phyloP scores from a whole-genome alignment of 2,329 filamentous ascomycete species.

The Dothistroma septosporum region DNA sequence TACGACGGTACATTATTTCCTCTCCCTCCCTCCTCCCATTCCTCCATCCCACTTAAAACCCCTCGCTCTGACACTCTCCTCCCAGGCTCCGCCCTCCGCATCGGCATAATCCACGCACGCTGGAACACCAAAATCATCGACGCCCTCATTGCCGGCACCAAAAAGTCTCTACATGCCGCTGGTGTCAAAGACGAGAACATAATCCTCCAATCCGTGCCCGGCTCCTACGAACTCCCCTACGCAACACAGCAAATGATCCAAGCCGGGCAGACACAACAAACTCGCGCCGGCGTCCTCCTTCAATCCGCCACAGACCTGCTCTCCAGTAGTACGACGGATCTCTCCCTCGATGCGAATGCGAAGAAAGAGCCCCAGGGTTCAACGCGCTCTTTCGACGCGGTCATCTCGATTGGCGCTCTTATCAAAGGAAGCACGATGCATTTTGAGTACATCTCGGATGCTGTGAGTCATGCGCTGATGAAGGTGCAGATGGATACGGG shows the following conservation, averaged over 20 bases:
- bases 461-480: constrained; percentile 90
- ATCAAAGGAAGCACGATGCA: constrained; percentile 99
- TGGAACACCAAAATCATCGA: constrained; percentile 92
- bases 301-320: constrained; percentile 72
- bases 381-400: constrained; percentile 71
- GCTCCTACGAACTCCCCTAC: constrained; percentile 90
- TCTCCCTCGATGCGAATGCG: constrained; percentile 51
- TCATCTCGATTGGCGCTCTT: constrained; percentile 90
- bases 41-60: neutral
- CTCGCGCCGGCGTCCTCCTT: constrained; percentile 52
- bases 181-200: constrained; percentile 89
- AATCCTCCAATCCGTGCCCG: constrained; percentile 81
- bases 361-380: constrained; percentile 4
- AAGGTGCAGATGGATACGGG: constrained; percentile 84
- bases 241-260: constrained; percentile 72
- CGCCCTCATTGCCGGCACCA: constrained; percentile 74
- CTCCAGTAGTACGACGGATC: constrained; percentile 59
- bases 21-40: constrained; percentile 2
- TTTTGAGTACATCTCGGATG: constrained; percentile 96
- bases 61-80: constrained; percentile 1
- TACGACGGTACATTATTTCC: constrained; percentile 56
- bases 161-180: constrained; percentile 68
- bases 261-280: constrained; percentile 59
- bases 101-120: constrained; percentile 92
- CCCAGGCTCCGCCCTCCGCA: constrained; percentile 62